Conservation (phyloP, 1,284 basidiomycete genomes). For the Rhodofomes roseus region DNA sequence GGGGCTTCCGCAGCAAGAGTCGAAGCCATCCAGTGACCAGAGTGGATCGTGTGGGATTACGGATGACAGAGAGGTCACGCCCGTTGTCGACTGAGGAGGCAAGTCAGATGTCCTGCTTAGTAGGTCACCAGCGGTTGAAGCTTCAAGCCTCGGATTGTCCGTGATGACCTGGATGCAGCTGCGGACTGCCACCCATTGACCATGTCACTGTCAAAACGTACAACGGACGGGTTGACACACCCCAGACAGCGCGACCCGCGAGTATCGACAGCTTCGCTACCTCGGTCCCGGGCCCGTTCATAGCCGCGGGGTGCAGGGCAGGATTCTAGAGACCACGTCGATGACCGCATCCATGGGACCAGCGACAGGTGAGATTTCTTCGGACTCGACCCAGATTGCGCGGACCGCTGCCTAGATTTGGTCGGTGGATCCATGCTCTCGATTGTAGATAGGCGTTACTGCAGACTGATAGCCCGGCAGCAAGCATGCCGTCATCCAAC, state of each 20-base stretch:
- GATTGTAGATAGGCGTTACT: neutral
- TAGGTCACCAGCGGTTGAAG: neutral
- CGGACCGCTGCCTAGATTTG: neutral
- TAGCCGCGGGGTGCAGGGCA: neutral
- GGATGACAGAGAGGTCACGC: constrained; percentile 1
- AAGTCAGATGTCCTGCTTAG: neutral
- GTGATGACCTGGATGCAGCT: neutral
- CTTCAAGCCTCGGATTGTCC: no score
- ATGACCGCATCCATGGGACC: neutral
- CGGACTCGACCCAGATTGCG: neutral
- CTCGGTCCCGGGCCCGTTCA: neutral
- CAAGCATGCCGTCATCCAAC: neutral
- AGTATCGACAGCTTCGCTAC: neutral
- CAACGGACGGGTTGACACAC: neutral
- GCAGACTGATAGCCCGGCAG: neutral
- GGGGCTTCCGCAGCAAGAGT: no score
- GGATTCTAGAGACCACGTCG: neutral
- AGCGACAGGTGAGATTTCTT: neutral
- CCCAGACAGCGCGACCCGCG: neutral
- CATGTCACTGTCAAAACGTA: neutral
- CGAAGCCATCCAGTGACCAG: no score
- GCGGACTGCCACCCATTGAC: no score
- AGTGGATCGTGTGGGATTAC: neutral
- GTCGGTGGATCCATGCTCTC: neutral
- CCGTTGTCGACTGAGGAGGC: neutral